These are phyloP conservation scores for Coemansia sp. DNA, from an alignment of 371 early-diverging fungal species.

Conservation along the genomic window DNA sequence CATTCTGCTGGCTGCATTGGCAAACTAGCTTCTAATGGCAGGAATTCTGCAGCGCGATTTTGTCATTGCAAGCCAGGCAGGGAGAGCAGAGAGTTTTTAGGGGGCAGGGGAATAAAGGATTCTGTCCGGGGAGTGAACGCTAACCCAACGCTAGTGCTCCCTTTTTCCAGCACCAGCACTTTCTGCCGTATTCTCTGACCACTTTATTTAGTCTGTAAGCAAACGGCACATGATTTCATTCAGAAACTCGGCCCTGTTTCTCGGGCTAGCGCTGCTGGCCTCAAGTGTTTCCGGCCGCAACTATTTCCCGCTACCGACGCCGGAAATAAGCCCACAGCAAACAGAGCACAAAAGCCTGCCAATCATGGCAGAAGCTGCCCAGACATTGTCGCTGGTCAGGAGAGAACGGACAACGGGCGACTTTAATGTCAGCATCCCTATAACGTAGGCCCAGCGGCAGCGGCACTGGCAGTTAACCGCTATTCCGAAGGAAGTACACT, in stretches of 20 bases:
- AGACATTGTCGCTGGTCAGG: slow-evolving; percentile 4
- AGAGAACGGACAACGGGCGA: slow-evolving; percentile 15
- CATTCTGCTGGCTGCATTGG: slow-evolving; percentile 5
- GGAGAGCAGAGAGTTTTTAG: too few species aligned
- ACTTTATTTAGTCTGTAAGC: not conserved
- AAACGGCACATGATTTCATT: not conserved
- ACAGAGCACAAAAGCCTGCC: not conserved
- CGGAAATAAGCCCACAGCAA: slow-evolving; percentile 4
- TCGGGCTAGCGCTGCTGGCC: not conserved
- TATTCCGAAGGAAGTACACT: not conserved
- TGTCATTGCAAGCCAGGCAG: too few species aligned
- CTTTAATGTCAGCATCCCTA: slow-evolving; percentile 42
- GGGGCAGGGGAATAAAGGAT: too few species aligned
- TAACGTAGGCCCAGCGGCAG: slow-evolving; percentile 7
- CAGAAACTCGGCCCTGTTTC: not conserved
- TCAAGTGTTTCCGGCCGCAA: not conserved
- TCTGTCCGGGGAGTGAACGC: too few species aligned
- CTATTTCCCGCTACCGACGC: slow-evolving; percentile 27
- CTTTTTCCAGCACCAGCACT: not conserved
- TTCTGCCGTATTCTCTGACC: not conserved
- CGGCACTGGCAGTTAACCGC: not conserved
- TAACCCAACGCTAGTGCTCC: too few species aligned
- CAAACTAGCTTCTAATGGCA: not conserved
- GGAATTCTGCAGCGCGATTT: too few species aligned
- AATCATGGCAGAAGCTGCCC: not conserved